Percentiles rank a stretch among this genome's conserved stretches.
Conservation (phyloP, 2,329 filamentous ascomycete genomes). For the Nothomitra cinnamomea region DNA sequence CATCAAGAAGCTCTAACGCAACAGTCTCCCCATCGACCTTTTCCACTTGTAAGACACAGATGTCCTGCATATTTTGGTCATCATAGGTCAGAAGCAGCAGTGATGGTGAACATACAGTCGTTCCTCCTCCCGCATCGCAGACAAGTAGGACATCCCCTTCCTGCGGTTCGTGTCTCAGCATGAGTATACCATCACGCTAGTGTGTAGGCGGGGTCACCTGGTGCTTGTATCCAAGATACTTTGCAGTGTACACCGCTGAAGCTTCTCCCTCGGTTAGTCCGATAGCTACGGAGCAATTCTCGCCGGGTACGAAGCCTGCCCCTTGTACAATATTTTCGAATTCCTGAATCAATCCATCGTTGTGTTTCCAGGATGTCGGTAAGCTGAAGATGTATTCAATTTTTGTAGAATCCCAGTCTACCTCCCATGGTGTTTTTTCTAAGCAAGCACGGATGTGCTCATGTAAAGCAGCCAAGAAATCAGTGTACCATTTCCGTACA, state of each 20-base stretch:
- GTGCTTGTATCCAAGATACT: neutral
- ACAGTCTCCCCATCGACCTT: neutral
- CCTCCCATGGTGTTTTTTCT: neutral
- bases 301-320: neutral
- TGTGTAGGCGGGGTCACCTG: neutral
- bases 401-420: neutral
- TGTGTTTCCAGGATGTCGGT: neutral
- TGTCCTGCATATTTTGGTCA: neutral
- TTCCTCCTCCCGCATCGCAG: neutral
- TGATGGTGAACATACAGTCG: neutral
- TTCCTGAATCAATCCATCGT: neutral
- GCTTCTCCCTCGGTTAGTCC: neutral
- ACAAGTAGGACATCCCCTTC: neutral
- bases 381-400: neutral
- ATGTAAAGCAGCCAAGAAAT: neutral
- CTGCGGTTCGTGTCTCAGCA: neutral
- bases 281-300: neutral
- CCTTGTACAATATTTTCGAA: neutral
- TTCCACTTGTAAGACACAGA: neutral
- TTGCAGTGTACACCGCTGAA: neutral
- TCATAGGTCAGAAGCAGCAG: neutral
- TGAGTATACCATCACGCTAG: neutral
- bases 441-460: neutral
- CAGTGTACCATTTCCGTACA: neutral
- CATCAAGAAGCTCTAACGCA: neutral